Percentiles rank a stretch among this genome's conserved stretches.
phyloP scores from a whole-genome alignment of 805 yeast genomes.

The Suhomyces sp. region DNA sequence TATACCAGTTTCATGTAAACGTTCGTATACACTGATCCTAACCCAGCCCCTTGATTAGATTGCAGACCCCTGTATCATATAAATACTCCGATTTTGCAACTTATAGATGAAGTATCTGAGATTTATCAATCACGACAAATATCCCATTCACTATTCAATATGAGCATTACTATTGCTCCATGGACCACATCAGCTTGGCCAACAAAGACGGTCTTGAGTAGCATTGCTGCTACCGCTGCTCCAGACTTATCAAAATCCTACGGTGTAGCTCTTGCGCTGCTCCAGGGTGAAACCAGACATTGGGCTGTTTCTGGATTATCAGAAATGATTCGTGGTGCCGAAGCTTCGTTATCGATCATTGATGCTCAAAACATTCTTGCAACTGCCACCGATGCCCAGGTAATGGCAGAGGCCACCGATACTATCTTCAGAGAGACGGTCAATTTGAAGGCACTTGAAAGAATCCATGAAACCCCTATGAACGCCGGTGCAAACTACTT shows the following conservation, averaged over 20 bases:
- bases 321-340: slow-evolving; percentile 30
- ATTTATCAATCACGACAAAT: no score
- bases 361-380: slow-evolving; percentile 36
- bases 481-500: slow-evolving; percentile 15
- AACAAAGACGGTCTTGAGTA: slow-evolving; percentile 26
- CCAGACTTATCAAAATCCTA: slow-evolving; percentile 19
- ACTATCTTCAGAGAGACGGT: slow-evolving; percentile 32
- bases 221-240: slow-evolving; percentile 23
- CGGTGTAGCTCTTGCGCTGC: slow-evolving; percentile 16
- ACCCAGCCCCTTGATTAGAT: no score
- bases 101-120: no score
- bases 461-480: slow-evolving; percentile 21
- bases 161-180: slow-evolving; percentile 1
- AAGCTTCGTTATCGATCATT: slow-evolving; percentile 34
- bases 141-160: background rate
- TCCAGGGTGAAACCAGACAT: slow-evolving; percentile 21
- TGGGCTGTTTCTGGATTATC: slow-evolving; percentile 22
- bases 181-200: slow-evolving; percentile 29
- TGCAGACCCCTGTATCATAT: no score
- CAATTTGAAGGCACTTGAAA: slow-evolving; percentile 30
- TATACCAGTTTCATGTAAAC: no score
- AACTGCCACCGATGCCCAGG: slow-evolving; percentile 32
- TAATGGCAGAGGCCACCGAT: slow-evolving; percentile 28
- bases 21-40: no score
- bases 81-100: no score